Conservation (phyloP, 179 eudicot species). For the Corrigiola litoralis region DNA sequence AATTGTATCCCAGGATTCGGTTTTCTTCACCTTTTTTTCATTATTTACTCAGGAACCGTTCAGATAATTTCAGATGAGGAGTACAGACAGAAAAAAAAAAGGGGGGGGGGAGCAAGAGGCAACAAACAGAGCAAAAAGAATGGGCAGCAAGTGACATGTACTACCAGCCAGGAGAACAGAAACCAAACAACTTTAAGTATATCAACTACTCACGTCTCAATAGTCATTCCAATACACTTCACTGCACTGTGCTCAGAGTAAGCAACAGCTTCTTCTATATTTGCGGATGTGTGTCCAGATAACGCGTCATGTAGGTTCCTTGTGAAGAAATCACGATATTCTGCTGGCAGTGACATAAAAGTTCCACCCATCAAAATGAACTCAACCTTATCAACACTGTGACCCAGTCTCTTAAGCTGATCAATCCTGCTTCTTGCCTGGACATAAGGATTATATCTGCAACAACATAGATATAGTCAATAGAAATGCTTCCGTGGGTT, state of each 20-base stretch:
- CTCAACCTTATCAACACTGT: constrained; percentile 98
- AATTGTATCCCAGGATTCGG: no score
- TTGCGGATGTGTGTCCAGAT: constrained; percentile 95
- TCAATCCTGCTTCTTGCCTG: constrained; percentile 98
- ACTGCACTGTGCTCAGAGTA: constrained; percentile 93
- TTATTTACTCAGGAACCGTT: no score
- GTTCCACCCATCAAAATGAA: constrained; percentile 99
- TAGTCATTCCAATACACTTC: constrained; percentile 99
- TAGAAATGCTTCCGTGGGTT: background rate
- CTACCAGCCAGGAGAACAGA: no score
- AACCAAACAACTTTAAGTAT: background rate
- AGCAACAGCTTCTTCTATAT: constrained; percentile 93
- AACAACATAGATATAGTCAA: constrained; percentile 13
- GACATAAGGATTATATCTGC: constrained; percentile 96
- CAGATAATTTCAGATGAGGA: no score
- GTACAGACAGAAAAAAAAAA: background rate
- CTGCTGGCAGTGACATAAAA: constrained; percentile 95
- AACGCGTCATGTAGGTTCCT: constrained; percentile 98
- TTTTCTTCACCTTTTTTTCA: no score
- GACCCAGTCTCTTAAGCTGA: constrained; percentile 95
- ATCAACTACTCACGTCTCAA: constrained; percentile 78
- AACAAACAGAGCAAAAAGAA: background rate
- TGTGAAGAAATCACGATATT: constrained; percentile 83
- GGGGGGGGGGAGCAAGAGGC: background rate
- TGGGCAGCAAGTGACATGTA: constrained; percentile 2